Base-by-base conservation (phyloP, 768 basidiomycete genomes). In the Mycena vitilis region DNA sequence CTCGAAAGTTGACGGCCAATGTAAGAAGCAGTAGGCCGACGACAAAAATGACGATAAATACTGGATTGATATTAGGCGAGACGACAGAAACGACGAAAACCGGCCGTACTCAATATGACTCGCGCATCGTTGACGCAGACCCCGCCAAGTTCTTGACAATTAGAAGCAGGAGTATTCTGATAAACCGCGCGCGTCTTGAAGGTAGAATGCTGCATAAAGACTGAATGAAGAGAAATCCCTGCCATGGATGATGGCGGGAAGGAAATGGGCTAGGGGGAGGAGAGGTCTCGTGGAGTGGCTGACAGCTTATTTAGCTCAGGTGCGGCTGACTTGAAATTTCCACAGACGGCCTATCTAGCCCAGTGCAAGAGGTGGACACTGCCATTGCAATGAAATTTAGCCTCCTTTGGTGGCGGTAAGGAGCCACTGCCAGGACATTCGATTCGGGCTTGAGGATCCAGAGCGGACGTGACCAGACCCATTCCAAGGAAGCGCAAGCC, bases 1-100 rank as follows among this genome's bases (percentile, higher is more conserved):
- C 47, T 4, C 68, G 63, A 53, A 69, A 6, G 13, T 69, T 60
- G 63, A 55, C 63, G 23, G 12, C 47, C 51, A 69, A 10, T 1
- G 63, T 69, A 30, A 69, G 23, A 25, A 69, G 45, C 8, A 45
- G n/a, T 22, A 65, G 20, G 4, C 52, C 63, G 16, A 9, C 63
- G 25, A 51, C 53, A 23, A 69, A 61, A 23, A 69, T 7, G 15
- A 65, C 10, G 53, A 69, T 45, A 37, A 37, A 40, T 11, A 65
- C 63, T 65, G 16, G 2, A 47, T 22, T 2, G 1, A 18, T 5
- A 52, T 47, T 37, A 16, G 62, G 22, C 47, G 61, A 37, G 54
- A 12, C 30, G 20, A 13, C 8, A 0, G 25, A 56, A 9, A 1
- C 18, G 47, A 51, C 1, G 47, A 55, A 30, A 11, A 25, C 1